Percentiles rank a stretch among this genome's conserved stretches.
phyloP scores from a whole-genome alignment of 1,139 yeast species.

The Magnusiomyces paraingens region DNA sequence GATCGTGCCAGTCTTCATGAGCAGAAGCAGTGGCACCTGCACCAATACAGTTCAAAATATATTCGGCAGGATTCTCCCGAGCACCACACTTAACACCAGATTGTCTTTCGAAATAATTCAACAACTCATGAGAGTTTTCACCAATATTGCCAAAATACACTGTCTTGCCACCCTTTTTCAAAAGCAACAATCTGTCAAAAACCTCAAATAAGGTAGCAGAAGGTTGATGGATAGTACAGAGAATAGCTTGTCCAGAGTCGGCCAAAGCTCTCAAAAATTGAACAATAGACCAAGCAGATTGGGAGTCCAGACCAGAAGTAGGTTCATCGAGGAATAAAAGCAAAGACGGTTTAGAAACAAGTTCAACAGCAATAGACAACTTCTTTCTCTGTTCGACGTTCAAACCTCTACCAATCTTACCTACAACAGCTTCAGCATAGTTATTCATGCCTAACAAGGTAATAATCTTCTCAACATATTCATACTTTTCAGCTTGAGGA shows the following conservation, averaged over 20 bases:
- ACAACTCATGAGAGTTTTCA: conserved; percentile 42
- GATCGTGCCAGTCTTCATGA: conserved; percentile 39
- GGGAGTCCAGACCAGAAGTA: conserved; percentile 56
- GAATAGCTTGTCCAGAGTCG: conserved; percentile 49
- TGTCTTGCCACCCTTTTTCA: conserved; percentile 53
- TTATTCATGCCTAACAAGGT: conserved; percentile 50
- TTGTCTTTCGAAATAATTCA: conserved; percentile 51
- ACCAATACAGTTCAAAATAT: conserved; percentile 56
- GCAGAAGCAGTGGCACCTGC: conserved; percentile 60
- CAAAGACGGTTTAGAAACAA: conserved; percentile 50
- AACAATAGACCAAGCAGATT: conserved; percentile 54
- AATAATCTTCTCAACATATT: conserved; percentile 55
- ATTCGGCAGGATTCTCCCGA: conserved; percentile 60
- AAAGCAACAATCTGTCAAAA: conserved; percentile 45
- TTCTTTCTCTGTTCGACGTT: conserved; percentile 64
- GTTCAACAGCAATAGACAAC: conserved; percentile 57
- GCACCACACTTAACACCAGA: conserved; percentile 43
- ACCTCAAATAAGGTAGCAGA: conserved; percentile 49
- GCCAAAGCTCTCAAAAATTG: conserved; percentile 46
- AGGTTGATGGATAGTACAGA: conserved; percentile 56
- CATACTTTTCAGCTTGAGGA: conserved; percentile 45
- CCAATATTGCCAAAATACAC: conserved; percentile 67
- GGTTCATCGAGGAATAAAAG: conserved; percentile 52
- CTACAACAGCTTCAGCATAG: conserved; percentile 60
- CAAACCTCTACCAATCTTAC: conserved; percentile 50